Conservation (phyloP, 148 eudicot species). For the Rhododendron henanense region DNA sequence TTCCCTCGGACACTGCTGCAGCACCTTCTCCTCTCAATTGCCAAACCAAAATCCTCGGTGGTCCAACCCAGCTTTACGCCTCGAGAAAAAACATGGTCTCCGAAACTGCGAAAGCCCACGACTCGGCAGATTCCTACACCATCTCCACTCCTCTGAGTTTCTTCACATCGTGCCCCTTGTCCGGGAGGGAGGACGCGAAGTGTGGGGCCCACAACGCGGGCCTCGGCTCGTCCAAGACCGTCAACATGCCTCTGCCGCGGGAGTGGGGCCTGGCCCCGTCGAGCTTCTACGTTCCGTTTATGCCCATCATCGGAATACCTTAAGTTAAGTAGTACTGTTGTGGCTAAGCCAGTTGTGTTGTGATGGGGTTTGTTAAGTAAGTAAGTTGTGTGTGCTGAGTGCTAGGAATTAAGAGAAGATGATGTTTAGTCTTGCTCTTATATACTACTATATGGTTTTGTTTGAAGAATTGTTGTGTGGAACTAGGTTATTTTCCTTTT, state of each 20-base stretch:
- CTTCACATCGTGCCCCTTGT: slow-evolving; percentile 49
- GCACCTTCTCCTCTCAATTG: slow-evolving; percentile 29
- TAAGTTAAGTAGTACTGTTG: slow-evolving; percentile 9
- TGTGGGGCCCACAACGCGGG: slow-evolving; percentile 19
- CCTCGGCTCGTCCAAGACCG: slow-evolving; percentile 55
- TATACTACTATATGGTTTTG: too few relatives aligned
- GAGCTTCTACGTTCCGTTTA: slow-evolving; percentile 50
- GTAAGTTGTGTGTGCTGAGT: background rate
- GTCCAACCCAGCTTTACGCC: slow-evolving; percentile 51
- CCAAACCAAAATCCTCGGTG: slow-evolving; percentile 58
- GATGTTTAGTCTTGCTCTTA: too few relatives aligned
- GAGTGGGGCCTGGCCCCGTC: slow-evolving; percentile 77
- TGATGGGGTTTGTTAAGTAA: background rate
- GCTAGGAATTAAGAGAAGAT: background rate
- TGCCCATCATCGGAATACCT: slow-evolving; percentile 85
- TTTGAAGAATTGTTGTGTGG: too few relatives aligned
- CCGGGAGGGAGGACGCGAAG: background rate
- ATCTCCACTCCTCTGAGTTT: slow-evolving; percentile 41
- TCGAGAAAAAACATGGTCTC: slow-evolving; percentile 29
- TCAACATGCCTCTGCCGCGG: slow-evolving; percentile 58
- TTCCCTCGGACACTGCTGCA: slow-evolving; percentile 30
- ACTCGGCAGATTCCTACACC: slow-evolving; percentile 28
- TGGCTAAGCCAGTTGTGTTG: background rate
- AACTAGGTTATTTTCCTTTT: too few relatives aligned
- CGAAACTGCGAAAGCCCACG: slow-evolving; percentile 11